phyloP scores from a whole-genome alignment of 371 early-diverging fungal species.

The Mucor lusitanicus region DNA sequence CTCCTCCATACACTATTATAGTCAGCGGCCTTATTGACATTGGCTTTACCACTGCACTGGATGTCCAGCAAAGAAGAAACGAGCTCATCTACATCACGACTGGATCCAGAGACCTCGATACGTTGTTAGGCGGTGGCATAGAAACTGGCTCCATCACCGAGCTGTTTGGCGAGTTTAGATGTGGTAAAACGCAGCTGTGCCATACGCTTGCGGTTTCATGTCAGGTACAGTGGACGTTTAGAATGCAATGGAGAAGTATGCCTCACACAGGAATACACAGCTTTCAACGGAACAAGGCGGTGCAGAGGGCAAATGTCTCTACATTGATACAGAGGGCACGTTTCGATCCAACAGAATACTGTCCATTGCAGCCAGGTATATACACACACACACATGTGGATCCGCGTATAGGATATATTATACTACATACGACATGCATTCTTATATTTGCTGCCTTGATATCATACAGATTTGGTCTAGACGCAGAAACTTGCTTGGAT shows the following conservation, averaged over 20 bases:
- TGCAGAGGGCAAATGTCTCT: slow-evolving; percentile 96
- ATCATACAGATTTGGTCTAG: slow-evolving; percentile 79
- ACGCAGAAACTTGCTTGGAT: slow-evolving; percentile 89
- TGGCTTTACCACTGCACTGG: slow-evolving; percentile 96
- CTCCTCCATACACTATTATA: slow-evolving; percentile 27
- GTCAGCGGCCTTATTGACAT: slow-evolving; percentile 89
- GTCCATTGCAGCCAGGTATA: slow-evolving; percentile 89
- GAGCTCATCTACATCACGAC: slow-evolving; percentile 89
- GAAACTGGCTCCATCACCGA: slow-evolving; percentile 99
- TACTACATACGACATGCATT: too few relatives aligned
- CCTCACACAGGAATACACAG: slow-evolving; percentile 39
- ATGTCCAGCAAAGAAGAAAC: slow-evolving; percentile 81
- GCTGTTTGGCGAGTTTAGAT: slow-evolving; percentile 98
- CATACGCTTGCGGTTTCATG: slow-evolving; percentile 97
- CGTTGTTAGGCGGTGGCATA: slow-evolving; percentile 95
- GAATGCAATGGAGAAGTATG: not conserved
- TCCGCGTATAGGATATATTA: too few relatives aligned
- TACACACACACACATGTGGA: too few relatives aligned
- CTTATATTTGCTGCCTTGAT: too few relatives aligned
- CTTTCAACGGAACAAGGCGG: slow-evolving; percentile 89
- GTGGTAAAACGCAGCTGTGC: slow-evolving; percentile 98
- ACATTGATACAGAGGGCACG: slow-evolving; percentile 99
- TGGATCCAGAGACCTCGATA: slow-evolving; percentile 93
- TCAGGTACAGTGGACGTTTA: slow-evolving; percentile 61
- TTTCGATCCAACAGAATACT: slow-evolving; percentile 95